Conservation (phyloP, 441 rosid genomes). For the Flueggea neowawraea region DNA sequence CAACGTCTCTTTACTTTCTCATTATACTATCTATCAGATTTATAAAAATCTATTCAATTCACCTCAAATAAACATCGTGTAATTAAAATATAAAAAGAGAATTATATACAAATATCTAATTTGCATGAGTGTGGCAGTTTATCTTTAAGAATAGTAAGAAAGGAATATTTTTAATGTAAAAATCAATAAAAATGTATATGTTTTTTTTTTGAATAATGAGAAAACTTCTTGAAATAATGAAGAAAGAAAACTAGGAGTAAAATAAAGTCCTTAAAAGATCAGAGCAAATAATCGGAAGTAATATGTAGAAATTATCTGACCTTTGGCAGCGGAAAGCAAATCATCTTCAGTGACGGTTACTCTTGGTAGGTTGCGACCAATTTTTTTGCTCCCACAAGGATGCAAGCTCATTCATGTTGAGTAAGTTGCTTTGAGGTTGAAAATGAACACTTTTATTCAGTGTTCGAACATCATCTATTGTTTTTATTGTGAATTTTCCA, state of each 20-base stretch:
- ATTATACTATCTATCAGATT: background rate
- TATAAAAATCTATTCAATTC: background rate
- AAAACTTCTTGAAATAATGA: no score
- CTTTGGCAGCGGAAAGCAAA: conserved; percentile 29
- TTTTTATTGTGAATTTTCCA: conserved; percentile 29
- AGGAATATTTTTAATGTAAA: no score
- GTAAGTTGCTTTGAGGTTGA: conserved; percentile 22
- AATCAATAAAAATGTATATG: no score
- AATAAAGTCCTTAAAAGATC: background rate
- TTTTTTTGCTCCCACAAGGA: conserved; percentile 32
- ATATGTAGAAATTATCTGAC: conserved; percentile 3
- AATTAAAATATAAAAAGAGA: background rate
- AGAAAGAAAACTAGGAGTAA: no score
- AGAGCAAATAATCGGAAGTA: background rate
- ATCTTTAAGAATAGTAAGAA: no score
- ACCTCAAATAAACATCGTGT: background rate
- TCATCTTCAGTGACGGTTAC: conserved; percentile 26
- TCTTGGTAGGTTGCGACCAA: conserved; percentile 29
- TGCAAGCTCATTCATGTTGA: conserved; percentile 33
- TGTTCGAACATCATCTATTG: conserved; percentile 21
- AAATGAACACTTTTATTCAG: conserved; percentile 32
- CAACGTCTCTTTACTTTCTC: no score
- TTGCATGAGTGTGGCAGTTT: no score
- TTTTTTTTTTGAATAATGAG: no score
- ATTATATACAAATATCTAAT: background rate